Percentiles rank a stretch among this genome's conserved stretches.
These are phyloP conservation scores for Mycena latifolia DNA, from an alignment of 768 basidiomycete genomes.

Conservation along the genomic window DNA sequence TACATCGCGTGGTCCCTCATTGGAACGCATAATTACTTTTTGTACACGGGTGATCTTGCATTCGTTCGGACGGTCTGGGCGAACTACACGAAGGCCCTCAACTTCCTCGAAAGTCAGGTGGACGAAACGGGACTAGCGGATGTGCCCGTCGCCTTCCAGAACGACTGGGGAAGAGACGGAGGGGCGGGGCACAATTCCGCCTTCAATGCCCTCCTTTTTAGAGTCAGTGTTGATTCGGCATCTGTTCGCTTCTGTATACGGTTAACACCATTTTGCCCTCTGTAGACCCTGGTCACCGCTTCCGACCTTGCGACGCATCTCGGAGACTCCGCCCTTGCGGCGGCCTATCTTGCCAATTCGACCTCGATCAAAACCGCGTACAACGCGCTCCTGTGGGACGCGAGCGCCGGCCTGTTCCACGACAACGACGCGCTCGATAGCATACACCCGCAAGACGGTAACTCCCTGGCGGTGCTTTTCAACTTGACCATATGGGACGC, in stretches of 20 bases:
- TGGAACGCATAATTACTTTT: constrained; percentile 53
- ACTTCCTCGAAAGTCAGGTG: constrained; percentile 56
- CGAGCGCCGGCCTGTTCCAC: constrained; percentile 55
- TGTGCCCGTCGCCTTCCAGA: constrained; percentile 52
- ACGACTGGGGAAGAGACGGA: constrained; percentile 64
- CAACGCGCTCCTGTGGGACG: constrained; percentile 60
- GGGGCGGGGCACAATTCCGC: constrained; percentile 62
- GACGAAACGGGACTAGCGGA: constrained; percentile 53
- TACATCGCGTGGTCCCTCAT: constrained; percentile 67
- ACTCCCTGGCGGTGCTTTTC: constrained; percentile 61
- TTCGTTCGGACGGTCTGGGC: constrained; percentile 58
- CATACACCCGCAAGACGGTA: constrained; percentile 63
- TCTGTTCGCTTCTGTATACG: too few relatives aligned
- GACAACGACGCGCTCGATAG: constrained; percentile 57
- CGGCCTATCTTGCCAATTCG: constrained; percentile 46
- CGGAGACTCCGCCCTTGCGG: constrained; percentile 40
- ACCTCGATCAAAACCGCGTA: constrained; percentile 54
- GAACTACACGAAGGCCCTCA: constrained; percentile 55
- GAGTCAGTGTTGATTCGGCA: constrained; percentile 44
- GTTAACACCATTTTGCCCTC: too few relatives aligned
- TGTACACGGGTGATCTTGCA: constrained; percentile 61
- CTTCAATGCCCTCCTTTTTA: constrained; percentile 59
- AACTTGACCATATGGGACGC: constrained; percentile 53
- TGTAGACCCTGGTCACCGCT: constrained; percentile 49
- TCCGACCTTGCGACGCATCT: constrained; percentile 50